phyloP scores from a whole-genome alignment of 2,329 filamentous ascomycete species.

The Elsinoe australis region DNA sequence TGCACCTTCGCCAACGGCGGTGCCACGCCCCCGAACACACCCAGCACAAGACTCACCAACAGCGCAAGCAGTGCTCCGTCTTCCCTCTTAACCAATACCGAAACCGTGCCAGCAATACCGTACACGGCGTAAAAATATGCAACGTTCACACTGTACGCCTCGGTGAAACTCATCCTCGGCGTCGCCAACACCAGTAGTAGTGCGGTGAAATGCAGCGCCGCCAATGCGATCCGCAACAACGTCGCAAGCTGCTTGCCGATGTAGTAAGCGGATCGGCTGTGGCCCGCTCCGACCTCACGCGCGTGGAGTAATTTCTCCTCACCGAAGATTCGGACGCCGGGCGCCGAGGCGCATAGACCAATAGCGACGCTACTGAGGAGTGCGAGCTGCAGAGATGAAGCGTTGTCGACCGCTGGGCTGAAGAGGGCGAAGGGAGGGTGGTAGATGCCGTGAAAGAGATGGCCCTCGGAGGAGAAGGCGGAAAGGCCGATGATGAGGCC shows the following conservation, averaged over 20 bases:
- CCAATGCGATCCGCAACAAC: conserved; percentile 45
- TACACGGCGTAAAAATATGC: conserved; percentile 54
- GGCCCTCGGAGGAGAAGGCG: conserved; percentile 43
- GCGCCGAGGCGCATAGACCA: conserved; percentile 48
- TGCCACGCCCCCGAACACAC: conserved; percentile 34
- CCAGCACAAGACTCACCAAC: conserved; percentile 17
- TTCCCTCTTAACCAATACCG: conserved; percentile 49
- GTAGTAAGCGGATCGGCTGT: conserved; percentile 51
- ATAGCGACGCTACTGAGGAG: conserved; percentile 49
- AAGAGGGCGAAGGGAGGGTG: conserved; percentile 45
- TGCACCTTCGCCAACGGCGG: conserved; percentile 45
- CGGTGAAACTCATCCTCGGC: conserved; percentile 44
- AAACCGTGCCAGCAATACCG: conserved; percentile 46
- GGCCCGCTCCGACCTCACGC: conserved; percentile 50
- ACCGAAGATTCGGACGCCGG: conserved; percentile 51
- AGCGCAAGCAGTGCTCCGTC: conserved; percentile 51
- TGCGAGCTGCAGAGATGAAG: conserved; percentile 46
- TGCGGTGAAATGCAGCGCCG: conserved; percentile 49
- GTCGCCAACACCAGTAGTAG: conserved; percentile 44
- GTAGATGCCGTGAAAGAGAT: conserved; percentile 49
- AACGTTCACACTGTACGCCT: conserved; percentile 46
- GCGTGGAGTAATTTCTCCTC: conserved; percentile 49
- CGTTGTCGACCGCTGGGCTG: conserved; percentile 46
- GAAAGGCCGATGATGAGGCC: conserved; percentile 51
- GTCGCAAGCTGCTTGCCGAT: conserved; percentile 49